Base-by-base conservation (phyloP, 176 grass and related monocot genomes). In the Phyllostachys edulis region DNA sequence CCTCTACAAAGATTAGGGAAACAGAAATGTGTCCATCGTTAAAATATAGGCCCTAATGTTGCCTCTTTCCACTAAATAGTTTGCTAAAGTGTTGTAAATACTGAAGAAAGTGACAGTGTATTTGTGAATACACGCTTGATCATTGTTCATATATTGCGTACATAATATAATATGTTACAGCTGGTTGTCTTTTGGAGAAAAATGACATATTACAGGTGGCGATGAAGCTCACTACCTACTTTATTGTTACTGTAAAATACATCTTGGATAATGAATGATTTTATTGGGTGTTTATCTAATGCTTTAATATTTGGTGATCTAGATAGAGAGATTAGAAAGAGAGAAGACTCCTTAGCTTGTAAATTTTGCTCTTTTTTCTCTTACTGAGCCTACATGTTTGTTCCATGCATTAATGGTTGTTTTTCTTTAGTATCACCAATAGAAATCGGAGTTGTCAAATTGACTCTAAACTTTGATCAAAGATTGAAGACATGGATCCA, bases 401-500 rank as follows among this genome's bases (percentile, higher is more conserved):
- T 46, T 9, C 24, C 26, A 38, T 65, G 20, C 69, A 85, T 91
- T 88, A 81, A 76, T 81, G 17, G 37, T 85, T 78, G 69, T 69
- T 69, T 79, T 69, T 86, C 67, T 90, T 74, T 80, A 90, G 77
- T 76, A 85, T 76, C 72, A 37, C 65, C 49, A 72, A 83, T 80
- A 88, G 63, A 83, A 81, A 82, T 77, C 36, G 15, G 79, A 77
- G 73, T 76, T 77, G 73, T 86, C 63, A 16, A 88, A 90, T 87
- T 90, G 84, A 90, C 85, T 88, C 56, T 85, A 77, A 84, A 78
- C 85, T 90, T 83, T 90, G 87, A 52, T 95, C 78, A 71, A 86
- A 95, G 93, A 40, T 95, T 88, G 93, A 95, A 86, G 88, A 82
- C 67, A 38, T 67, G 79, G 90, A 95, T 83, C 54, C 69, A 37